A percentile compares a stretch with the other conserved stretches of the same genome.
Evolutionary conservation across 352 stramenopile genomes (phyloP).

Genomic region (Globisporangium paroecandrum): DNA sequence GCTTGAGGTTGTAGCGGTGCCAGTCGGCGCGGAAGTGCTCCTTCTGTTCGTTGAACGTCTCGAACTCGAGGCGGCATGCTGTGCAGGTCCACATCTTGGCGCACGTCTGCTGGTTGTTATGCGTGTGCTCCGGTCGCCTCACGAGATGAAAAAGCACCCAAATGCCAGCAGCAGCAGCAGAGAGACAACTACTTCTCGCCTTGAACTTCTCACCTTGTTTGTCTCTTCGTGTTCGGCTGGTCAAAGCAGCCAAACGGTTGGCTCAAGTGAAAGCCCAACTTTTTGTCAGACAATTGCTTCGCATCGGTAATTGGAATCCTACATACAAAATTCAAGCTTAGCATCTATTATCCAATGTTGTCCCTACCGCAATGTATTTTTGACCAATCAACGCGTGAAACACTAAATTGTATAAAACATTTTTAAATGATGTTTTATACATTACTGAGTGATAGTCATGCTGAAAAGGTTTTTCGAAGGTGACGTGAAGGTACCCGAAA

Average conservation of each 20-base stretch:
- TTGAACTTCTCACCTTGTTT: neutral
- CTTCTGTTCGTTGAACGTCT: slow-evolving; percentile 59
- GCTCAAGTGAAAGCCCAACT: slow-evolving; percentile 2
- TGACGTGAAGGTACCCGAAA: slow-evolving; percentile 13
- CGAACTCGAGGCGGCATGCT: slow-evolving; percentile 73
- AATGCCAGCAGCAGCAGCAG: neutral
- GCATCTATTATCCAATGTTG: neutral
- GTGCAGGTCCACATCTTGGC: slow-evolving; percentile 74
- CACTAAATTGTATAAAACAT: neutral
- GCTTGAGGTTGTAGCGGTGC: slow-evolving; percentile 97
- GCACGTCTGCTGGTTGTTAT: neutral
- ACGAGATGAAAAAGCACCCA: slow-evolving; percentile 1
- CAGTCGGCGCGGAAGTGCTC: slow-evolving; percentile 95
- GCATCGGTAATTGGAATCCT: neutral
- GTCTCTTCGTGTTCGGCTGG: slow-evolving; percentile 3
- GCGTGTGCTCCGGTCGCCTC: neutral
- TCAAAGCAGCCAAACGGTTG: slow-evolving; percentile 10
- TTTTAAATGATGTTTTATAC: neutral
- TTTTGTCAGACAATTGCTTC: neutral
- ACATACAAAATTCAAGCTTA: neutral
- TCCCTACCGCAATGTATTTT: neutral
- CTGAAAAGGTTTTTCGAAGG: slow-evolving; percentile 7
- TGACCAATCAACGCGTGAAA: neutral
- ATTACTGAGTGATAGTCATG: neutral
- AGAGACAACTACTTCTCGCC: neutral